A percentile compares a stretch with the other conserved stretches of the same genome.
Evolutionary conservation across 2,329 filamentous ascomycete species (phyloP).

Genomic region (Alternaria arborescens): DNA sequence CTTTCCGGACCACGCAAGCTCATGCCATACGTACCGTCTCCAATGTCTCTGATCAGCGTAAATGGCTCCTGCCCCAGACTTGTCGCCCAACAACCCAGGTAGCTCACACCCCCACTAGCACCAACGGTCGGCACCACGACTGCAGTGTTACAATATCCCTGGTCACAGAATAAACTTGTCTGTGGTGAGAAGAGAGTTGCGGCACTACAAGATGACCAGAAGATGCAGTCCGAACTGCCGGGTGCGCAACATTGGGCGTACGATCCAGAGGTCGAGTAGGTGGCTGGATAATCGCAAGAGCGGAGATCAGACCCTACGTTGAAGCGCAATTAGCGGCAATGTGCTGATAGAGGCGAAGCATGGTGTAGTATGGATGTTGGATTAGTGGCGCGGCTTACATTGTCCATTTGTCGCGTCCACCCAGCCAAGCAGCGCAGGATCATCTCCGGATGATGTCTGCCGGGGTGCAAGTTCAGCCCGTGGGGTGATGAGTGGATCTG

Average conservation of each 20-base stretch:
- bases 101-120: constrained; percentile 24
- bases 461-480: constrained; percentile 27
- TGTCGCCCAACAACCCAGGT: constrained; percentile 38
- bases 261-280: constrained; percentile 27
- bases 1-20: background rate
- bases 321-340: too few species aligned
- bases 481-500: constrained; percentile 25
- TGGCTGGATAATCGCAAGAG: constrained; percentile 36
- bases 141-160: constrained; percentile 36
- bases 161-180: constrained; percentile 33
- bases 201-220: constrained; percentile 33
- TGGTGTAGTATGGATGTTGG: too few species aligned
- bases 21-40: background rate
- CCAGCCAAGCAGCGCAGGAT: constrained; percentile 34
- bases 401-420: constrained; percentile 25
- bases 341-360: too few species aligned
- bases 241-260: constrained; percentile 34
- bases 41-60: background rate
- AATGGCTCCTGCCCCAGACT: constrained; percentile 20
- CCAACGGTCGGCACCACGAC: constrained; percentile 31
- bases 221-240: constrained; percentile 22
- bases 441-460: constrained; percentile 17
- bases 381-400: constrained; percentile 19
- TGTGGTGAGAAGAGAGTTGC: constrained; percentile 27
- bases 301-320: constrained; percentile 29